A percentile compares a stretch with the other conserved stretches of the same genome.
Conservation (phyloP, 2,329 filamentous ascomycete genomes). For the Cercospora sesami region DNA sequence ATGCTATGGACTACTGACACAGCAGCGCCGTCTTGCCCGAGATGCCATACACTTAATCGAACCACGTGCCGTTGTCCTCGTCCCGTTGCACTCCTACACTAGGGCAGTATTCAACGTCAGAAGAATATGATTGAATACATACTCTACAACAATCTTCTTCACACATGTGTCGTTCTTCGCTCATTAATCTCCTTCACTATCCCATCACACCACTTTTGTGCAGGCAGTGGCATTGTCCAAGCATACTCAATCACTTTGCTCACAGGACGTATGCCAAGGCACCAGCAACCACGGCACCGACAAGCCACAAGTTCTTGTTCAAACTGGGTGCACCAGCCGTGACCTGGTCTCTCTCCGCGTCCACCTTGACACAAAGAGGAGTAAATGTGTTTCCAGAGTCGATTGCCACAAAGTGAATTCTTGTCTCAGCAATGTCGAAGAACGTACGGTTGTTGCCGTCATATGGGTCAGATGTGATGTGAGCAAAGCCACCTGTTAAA, state of each 20-base stretch:
- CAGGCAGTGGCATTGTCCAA: not conserved
- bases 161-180: not conserved
- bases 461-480: conserved; percentile 16
- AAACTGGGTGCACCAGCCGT: conserved; percentile 8
- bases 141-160: not conserved
- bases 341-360: conserved; percentile 10
- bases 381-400: conserved; percentile 18
- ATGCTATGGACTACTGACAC: not conserved
- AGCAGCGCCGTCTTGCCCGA: not conserved
- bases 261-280: conserved; percentile 16
- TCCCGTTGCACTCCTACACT: not conserved
- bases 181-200: not conserved
- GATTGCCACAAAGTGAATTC: conserved; percentile 18
- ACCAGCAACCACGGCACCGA: conserved; percentile 11
- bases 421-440: conserved; percentile 12
- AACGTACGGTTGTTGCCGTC: conserved; percentile 15
- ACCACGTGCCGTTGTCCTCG: not conserved
- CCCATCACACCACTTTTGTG: not conserved
- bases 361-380: conserved; percentile 18
- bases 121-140: not conserved
- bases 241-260: not conserved
- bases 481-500: conserved; percentile 15
- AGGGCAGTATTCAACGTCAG: not conserved
- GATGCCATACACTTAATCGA: not conserved
- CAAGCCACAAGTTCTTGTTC: conserved; percentile 12